Evolutionary conservation across 257 asterid species (phyloP), one percentile per base, ranked within the genome.

Genomic region (Lavandula angustifolia): DNA sequence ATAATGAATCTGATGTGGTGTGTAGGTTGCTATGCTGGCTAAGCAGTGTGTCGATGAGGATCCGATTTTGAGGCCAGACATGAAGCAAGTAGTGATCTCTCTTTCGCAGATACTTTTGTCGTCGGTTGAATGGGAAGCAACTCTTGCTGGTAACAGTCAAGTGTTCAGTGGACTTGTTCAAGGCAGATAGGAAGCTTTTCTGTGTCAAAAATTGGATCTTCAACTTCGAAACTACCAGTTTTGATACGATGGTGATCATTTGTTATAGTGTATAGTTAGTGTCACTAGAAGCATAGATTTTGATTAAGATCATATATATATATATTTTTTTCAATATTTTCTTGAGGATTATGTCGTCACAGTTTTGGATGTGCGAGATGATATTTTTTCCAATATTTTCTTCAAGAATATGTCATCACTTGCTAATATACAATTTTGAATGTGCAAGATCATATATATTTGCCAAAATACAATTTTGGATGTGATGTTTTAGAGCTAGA

Each of bases 101-200:
- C 95, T 94, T 47, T 94, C 99, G 0, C 96, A 94, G 63, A 90
- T 94, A 64, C 84, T 90, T 40, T 73, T 94, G 70, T 87, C 97
- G 4, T 94, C 99, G 2, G 79, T 90, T 3, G 97, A 94, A 77
- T 94, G 97, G 99, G 99, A 94, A 86, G 99, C 99, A 41, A 94
- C 97, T 53, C 99, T 94, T 63, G 96, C 99, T 10, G 99, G 99
- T 46, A 92, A 87, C 76, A 89, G 99, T 78, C 99, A 89, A 80
- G 86, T 94, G 14, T 94, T 94, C 84, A 94, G 99, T 9, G 97
- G 95, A 31, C 96, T 94, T 64, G 97, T 94, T 48, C 97, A 87
- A 70, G 99, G 99, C 60, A 79, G 99, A 84, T 92, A 79, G 68
- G 29, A 9, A 41, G n/a, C 18, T n/a, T 44, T n/a, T 10, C 14